Conservation (phyloP, 2,329 filamentous ascomycete genomes). For the Balansia obtecta region DNA sequence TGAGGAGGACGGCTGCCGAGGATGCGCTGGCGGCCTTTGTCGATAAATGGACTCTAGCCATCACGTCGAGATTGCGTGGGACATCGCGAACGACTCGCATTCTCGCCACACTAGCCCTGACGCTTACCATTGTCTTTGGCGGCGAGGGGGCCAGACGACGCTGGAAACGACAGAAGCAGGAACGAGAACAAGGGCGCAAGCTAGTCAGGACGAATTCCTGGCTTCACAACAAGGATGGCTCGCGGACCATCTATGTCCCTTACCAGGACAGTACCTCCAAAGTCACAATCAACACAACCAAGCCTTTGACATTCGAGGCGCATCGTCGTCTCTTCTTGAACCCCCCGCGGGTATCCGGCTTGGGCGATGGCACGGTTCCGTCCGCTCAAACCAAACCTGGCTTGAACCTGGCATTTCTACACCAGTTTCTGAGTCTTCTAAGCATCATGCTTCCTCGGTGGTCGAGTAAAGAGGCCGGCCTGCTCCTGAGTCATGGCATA, state of each 20-base stretch:
- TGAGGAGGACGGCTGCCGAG: slow-evolving; percentile 52
- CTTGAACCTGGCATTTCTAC: slow-evolving; percentile 86
- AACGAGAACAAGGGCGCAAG: slow-evolving; percentile 71
- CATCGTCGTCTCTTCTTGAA: slow-evolving; percentile 88
- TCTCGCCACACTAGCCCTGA: slow-evolving; percentile 62
- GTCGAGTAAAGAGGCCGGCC: slow-evolving; percentile 87
- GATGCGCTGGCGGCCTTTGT: slow-evolving; percentile 54
- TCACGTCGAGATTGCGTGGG: slow-evolving; percentile 42
- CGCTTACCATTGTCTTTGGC: slow-evolving; percentile 65
- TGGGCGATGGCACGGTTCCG: slow-evolving; percentile 64
- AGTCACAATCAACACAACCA: slow-evolving; percentile 82
- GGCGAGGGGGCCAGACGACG: slow-evolving; percentile 69
- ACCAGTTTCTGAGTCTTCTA: slow-evolving; percentile 90
- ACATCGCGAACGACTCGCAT: slow-evolving; percentile 62
- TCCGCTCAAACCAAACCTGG: slow-evolving; percentile 87
- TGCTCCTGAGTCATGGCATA: slow-evolving; percentile 76
- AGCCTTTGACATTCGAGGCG: slow-evolving; percentile 89
- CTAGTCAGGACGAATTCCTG: slow-evolving; percentile 86
- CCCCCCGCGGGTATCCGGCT: slow-evolving; percentile 69
- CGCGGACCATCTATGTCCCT: slow-evolving; percentile 87
- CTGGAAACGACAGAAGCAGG: slow-evolving; percentile 61
- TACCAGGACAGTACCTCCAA: slow-evolving; percentile 81
- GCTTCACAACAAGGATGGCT: slow-evolving; percentile 86
- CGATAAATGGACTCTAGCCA: slow-evolving; percentile 42
- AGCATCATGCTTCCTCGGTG: slow-evolving; percentile 97